Evolutionary conservation across 495 filamentous ascomycete species (phyloP), one percentile per base, ranked within the genome.

Genomic region (Hypoxylon fuscum): DNA sequence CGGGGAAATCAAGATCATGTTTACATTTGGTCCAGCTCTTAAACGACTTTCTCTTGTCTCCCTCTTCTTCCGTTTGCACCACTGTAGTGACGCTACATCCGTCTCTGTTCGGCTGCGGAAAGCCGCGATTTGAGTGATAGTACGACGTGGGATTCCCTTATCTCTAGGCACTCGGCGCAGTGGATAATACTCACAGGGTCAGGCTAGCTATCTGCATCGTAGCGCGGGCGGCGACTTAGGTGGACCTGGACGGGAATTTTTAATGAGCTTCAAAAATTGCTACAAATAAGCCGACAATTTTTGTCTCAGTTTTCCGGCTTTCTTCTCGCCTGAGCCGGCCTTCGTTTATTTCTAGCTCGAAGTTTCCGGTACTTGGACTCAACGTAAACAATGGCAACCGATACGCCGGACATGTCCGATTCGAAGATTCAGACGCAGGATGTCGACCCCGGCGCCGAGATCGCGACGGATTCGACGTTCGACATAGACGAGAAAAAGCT

Each of bases 401-500:
- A 52, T 18, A 43, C 32, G 8, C 34, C 63, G 25, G 42, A 56
- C 10, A 54, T 66, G 63, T 56, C 57, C 46, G 57, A 61, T n/a
- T 48, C 57, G 14, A 66, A 66, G 23, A 48, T 61, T 20, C 15
- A 25, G 35, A 20, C 34, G 35, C 56, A 61, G 11, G 63, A 61
- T 38, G 49, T 38, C 17, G 50, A 27, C 25, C 8, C 25, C 25
- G 25, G 48, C n/a, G 32, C 27, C 23, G 61, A 38, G 22, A 21
- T 25, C 12, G 45, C 35, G 25, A 41, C 52, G 42, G 65, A 59
- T 17, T 53, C 53, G 22, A 49, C 37, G 7, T 50, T 68, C 18
- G 56, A 43, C 0, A 63, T 60, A 0, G 60, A 72, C 41, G 74
- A 76, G 52, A 72, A 64, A 53, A 74, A 70, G 31, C 60, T 77